Evolutionary conservation across 2,329 filamentous ascomycete species (phyloP), one percentile per base, ranked within the genome.

Genomic region (Nannizziopsis barbatae): DNA sequence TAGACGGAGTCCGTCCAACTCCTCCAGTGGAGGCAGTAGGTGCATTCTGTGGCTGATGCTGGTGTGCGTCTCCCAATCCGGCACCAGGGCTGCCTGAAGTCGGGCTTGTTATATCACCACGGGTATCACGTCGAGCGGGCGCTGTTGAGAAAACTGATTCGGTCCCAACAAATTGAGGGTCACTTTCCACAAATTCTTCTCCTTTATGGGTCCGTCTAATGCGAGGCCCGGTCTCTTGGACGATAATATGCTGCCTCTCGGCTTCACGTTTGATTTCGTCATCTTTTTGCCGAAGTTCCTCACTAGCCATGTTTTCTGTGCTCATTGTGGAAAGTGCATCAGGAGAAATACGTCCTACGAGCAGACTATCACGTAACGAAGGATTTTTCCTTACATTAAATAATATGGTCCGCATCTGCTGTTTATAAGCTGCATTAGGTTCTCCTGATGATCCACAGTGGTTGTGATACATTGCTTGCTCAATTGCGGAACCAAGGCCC

Each of bases 121-220:
- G 37, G 9, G 53, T 53, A 39, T 71, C 71, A 47, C 68, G 68
- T 52, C 69, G 67, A 18, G 69, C 61, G 11, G 70, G 69, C 18
- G 66, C 65, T 11, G 67, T 64, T n/a, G 68, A 70, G 50, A 72
- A 71, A 31, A 72, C 65, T 5, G 71, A 69, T 52, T 75, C 72
- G 22, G 66, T 65, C 31, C 67, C 60, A 36, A 67, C 68, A 50
- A 61, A 60, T 52, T 73, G 66, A 43, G 68, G 73, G 31, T 93
- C 86, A 40, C 84, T 80, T 53, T 90, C 88, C 12, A 96, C 76
- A 12, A 95, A 66, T 62, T 96, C 92, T 50, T 95, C 89, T 10
- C 92, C 92, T 65, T 96, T 96, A 70, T 96, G 90, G 1, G 90
- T 95, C 56, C 86, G 81, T 58, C 88, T 79, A 49, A 95, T 82